A percentile compares a stretch with the other conserved stretches of the same genome.
These are phyloP conservation scores for Roridomyces roridus DNA, from an alignment of 768 basidiomycete species.

Conservation along the genomic window DNA sequence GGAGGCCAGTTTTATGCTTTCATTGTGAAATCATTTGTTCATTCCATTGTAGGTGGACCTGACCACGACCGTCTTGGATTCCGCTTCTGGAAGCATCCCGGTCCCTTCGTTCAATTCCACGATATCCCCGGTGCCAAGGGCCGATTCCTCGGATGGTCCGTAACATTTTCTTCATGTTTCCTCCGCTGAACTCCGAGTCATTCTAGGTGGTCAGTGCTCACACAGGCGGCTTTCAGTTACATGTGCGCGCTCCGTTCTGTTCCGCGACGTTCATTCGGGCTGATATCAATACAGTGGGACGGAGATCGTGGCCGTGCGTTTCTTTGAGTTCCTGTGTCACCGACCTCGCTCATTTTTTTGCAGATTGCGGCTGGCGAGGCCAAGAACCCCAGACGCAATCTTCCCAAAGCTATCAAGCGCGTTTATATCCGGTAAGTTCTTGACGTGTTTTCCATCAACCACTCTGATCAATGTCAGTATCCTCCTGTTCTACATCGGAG, in stretches of 20 bases:
- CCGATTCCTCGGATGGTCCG: conserved; percentile 68
- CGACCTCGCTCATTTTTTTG: conserved; percentile 9
- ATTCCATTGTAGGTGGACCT: conserved; percentile 65
- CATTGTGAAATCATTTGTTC: neutral
- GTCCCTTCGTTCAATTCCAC: conserved; percentile 80
- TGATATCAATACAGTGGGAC: conserved; percentile 68
- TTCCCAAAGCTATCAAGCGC: conserved; percentile 69
- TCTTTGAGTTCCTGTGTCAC: neutral
- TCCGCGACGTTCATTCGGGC: neutral
- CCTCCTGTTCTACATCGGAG: conserved; percentile 61
- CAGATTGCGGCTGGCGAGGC: conserved; percentile 91
- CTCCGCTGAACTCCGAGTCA: neutral
- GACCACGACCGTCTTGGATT: conserved; percentile 72
- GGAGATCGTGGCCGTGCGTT: conserved; percentile 84
- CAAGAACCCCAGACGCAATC: conserved; percentile 78
- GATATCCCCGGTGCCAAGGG: conserved; percentile 73
- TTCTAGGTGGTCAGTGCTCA: conserved; percentile 59
- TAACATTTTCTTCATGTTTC: neutral
- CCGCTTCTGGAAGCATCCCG: conserved; percentile 84
- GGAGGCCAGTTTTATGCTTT: conserved; percentile 51
- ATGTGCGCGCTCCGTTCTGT: conserved; percentile 21
- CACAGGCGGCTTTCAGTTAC: conserved; percentile 89
- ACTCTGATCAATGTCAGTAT: no score
- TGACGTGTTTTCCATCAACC: no score
- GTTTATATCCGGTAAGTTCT: conserved; percentile 68